Evolutionary conservation across 2,329 filamentous ascomycete species (phyloP), one percentile per base, ranked within the genome.

Genomic region (Coniochaeta ligniaria): DNA sequence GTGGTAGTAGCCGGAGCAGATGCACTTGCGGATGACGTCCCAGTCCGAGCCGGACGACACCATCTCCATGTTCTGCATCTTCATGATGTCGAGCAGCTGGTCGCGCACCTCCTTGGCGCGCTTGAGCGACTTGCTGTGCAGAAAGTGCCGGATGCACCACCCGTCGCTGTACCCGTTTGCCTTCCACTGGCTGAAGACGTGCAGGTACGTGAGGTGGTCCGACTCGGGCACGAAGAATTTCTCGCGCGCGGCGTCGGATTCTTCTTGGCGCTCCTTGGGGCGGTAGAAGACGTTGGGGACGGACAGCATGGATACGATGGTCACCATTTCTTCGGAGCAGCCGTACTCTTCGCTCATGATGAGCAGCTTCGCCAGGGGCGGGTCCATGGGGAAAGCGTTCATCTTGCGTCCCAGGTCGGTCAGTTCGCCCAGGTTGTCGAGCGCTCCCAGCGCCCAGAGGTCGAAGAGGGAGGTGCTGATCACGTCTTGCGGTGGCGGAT

Each of bases 191-290:
- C 88, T 89, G 76, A 96, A 99, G 1, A 99, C 95, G 70, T 98
- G 93, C 3, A 99, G 84, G 50, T 97, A 90, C 0, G 95, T 99
- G 45, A 99, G 80, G 72, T 99, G 95, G 72, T 99, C 95, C 1
- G 92, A 97, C 75, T 99, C 95, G 31, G 95, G 92, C 8, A 99
- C 95, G 76, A 96, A 98, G 75, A 99, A 99, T 74, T 98, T 98
- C 73, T 99, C 95, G 31, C 94, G 87, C 36, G 95, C 93, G 0
- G 93, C 88, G 69, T 99, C 95, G 6, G 94, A 95, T 77, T 99
- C 95, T 71, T 99, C 95, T 69, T 96, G 90, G 1, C 95, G 89
- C 74, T 99, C 96, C 72, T 96, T 97, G 3, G 95, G 95, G 7
- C 96, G 86, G 77, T 97, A 98, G 76, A 98, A 99, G 31, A 98